A percentile compares a stretch with the other conserved stretches of the same genome.
Conservation (phyloP, 2,329 filamentous ascomycete genomes). For the Sarocladiaceae sp. region DNA sequence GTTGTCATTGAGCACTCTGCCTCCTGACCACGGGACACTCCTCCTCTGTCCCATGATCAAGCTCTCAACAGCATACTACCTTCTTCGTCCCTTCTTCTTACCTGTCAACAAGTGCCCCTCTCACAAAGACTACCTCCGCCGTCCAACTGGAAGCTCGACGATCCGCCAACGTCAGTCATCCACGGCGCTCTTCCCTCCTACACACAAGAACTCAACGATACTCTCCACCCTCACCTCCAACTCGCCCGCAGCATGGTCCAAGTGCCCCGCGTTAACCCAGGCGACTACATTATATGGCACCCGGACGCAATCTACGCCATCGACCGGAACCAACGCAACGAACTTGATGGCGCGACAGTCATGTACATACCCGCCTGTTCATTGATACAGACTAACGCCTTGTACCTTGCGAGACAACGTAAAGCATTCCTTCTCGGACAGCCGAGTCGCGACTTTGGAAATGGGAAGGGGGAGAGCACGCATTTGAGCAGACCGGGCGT, state of each 20-base stretch:
- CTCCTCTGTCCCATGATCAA: conserved; percentile 65
- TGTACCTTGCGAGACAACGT: conserved; percentile 35
- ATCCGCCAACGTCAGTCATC: conserved; percentile 41
- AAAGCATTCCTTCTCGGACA: conserved; percentile 35
- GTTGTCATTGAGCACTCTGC: conserved; percentile 59
- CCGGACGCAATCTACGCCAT: conserved; percentile 66
- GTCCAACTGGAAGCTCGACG: conserved; percentile 50
- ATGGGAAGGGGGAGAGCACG: conserved; percentile 26
- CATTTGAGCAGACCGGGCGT: conserved; percentile 28
- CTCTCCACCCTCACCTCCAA: conserved; percentile 63
- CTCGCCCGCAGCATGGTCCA: conserved; percentile 60
- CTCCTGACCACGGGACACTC: conserved; percentile 61
- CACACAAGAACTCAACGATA: conserved; percentile 59
- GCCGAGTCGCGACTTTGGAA: conserved; percentile 33
- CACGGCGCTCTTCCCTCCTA: conserved; percentile 64
- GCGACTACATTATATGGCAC: conserved; percentile 72
- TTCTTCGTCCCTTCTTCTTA: conserved; percentile 69
- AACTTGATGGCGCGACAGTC: conserved; percentile 20
- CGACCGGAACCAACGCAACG: conserved; percentile 36
- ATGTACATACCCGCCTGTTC: conserved; percentile 36
- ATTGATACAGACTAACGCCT: conserved; percentile 34
- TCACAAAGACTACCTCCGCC: conserved; percentile 29
- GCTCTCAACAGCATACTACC: conserved; percentile 66
- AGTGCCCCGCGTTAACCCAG: conserved; percentile 59
- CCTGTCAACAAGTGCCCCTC: conserved; percentile 30